Evolutionary conservation across 495 filamentous ascomycete genomes (phyloP).

Genomic region (Xylaria flabelliformis): DNA sequence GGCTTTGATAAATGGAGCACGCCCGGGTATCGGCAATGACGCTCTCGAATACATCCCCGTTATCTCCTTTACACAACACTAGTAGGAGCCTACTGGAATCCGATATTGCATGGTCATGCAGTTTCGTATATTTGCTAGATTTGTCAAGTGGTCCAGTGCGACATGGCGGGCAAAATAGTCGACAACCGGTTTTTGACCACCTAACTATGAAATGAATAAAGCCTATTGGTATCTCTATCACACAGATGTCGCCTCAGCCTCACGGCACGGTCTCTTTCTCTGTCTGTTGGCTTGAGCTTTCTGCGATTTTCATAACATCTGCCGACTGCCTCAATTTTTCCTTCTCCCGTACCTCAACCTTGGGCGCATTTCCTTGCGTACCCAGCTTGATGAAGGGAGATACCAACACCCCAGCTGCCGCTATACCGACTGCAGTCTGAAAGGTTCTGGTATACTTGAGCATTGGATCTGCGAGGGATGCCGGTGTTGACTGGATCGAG

Average conservation of each 20-base stretch:
- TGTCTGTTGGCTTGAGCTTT: conserved; percentile 19
- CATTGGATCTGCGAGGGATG: conserved; percentile 45
- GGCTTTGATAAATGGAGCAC: background rate
- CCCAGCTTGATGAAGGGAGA: conserved; percentile 52
- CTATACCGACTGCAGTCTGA: conserved; percentile 63
- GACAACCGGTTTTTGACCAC: background rate
- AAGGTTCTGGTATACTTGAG: conserved; percentile 55
- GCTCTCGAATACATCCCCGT: background rate
- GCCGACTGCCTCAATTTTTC: conserved; percentile 25
- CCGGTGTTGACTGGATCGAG: conserved; percentile 40
- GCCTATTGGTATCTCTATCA: background rate
- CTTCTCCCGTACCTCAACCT: conserved; percentile 26
- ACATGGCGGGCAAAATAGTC: background rate
- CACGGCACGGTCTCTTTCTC: conserved; percentile 16
- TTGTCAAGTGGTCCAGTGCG: background rate
- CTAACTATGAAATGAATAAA: background rate
- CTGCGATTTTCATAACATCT: conserved; percentile 6
- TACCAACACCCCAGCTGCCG: conserved; percentile 48
- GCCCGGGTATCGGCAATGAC: background rate
- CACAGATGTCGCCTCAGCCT: background rate
- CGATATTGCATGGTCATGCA: background rate
- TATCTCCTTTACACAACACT: background rate
- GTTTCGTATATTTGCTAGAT: background rate
- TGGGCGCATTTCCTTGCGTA: conserved; percentile 49
- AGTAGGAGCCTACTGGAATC: background rate